Evolutionary conservation across 495 filamentous ascomycete genomes (phyloP), one percentile per base, ranked within the genome.

Genomic region (Tuber melanosporum): DNA sequence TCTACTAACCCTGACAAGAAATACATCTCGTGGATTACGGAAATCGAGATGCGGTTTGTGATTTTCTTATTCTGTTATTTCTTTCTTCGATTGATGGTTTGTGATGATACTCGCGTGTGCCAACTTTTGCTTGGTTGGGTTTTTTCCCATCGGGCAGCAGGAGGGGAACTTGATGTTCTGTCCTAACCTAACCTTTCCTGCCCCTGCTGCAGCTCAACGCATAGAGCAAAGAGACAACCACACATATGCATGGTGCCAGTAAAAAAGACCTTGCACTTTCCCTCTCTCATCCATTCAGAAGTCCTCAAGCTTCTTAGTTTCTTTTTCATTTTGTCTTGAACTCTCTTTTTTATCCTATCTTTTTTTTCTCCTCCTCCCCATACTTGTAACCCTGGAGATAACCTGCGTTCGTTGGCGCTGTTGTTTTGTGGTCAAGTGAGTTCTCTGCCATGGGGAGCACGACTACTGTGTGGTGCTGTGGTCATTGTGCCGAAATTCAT

Each of bases 41-140:
- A 66, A 66, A 66, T 66, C 26, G 57, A 32, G 57, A 66, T 66
- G 57, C 12, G 26, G 26, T 15, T 32, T 17, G 57, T 66, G 9
- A 66, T 66, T 66, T 66, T 66, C 57, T 66, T 66, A 66, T 66
- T 66, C 57, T 32, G 57, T 66, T 66, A 66, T 66, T 66, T 66
- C 57, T 66, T 66, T 32, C 26, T 66, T 66, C 57, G 57, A 66
- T 32, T 32, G 57, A 66, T 12, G 57, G 57, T 66, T 66, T 32
- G 57, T 32, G 57, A 57, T 57, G 52, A 66, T 66, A 66, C 57
- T 32, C 57, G 57, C 26, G 57, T 66, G 57, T 66, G 57, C 57
- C 15, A 12, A n/a, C 12, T 66, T 32, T 66, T 49, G 47, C 47
- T 49, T 66, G 57, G 57, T 32, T 66, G 57, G 57, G 2, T 32